Base-by-base conservation (phyloP, 495 filamentous ascomycete genomes). In the Aspergillus asperescens region DNA sequence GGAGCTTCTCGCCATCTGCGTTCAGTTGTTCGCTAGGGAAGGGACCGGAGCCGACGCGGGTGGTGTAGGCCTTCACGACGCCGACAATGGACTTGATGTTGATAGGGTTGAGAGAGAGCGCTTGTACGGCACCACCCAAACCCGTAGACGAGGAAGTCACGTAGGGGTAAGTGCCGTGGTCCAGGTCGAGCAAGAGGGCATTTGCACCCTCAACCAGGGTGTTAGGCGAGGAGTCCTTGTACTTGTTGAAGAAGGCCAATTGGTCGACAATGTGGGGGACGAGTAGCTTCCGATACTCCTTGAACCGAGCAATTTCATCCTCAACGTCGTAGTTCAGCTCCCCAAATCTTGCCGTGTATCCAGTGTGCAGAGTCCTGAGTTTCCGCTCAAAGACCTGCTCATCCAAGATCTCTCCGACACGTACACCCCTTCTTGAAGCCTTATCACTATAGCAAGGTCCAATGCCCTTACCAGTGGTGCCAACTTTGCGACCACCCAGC, bases 201-300 rank as follows among this genome's bases (percentile, higher is more conserved):
- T 95, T 89, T n/a, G 87, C 85, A 50, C 89, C 89, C 69, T 96
- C 90, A 31, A 95, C 81, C 7, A 95, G 75, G 55, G 90, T 86
- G 52, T 78, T 78, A 45, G 75, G 73, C n/a, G n/a, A n/a, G 16
- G 84, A 80, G 58, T 77, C 66, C 48, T 81, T 72, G 58, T 71
- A 68, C 37, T 77, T 64, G 55, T 74, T 70, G 34, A 74, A 59
- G 67, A 76, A 74, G 55, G 65, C 64, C 50, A 74, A 62, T 44
- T 76, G 73, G 62, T 95, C 89, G 55, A 92, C 75, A 50, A 87
- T 76, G 61, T 81, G 88, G 28, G 78, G 76, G 49, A 74, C 73
- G n/a, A 95, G 76, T 54, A 77, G 76, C 57, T 75, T 68, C 52
- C 86, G 82, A 74, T 87, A 87, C 56, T 79, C 79, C 75, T 82